Evolutionary conservation across 441 rosid genomes (phyloP).

Genomic region (Mallotus japonicus): DNA sequence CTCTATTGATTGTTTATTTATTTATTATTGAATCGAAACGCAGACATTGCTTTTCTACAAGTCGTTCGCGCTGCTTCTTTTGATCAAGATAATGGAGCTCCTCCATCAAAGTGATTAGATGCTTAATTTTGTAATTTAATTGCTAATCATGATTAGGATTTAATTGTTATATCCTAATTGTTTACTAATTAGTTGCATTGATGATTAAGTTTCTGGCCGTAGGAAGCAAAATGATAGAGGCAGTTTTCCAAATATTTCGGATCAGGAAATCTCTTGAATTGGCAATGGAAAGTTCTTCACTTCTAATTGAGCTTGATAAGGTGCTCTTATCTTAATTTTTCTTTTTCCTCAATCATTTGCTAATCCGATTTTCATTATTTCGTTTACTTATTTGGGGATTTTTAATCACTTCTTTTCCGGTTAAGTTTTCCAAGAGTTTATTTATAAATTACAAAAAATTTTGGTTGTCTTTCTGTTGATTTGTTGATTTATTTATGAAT

Average conservation of each 20-base stretch:
- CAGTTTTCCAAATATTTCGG: constrained; percentile 63
- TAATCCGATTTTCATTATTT: background rate
- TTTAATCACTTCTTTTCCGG: background rate
- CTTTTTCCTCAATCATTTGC: background rate
- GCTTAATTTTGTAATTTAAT: background rate
- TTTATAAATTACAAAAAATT: too few species aligned
- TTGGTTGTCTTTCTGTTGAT: too few species aligned
- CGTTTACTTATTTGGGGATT: background rate
- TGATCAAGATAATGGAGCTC: constrained; percentile 39
- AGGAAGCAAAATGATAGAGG: constrained; percentile 70
- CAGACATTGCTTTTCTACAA: constrained; percentile 32
- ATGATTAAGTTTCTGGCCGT: background rate
- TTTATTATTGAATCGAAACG: too few species aligned
- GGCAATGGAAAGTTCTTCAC: constrained; percentile 64
- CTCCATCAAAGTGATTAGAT: constrained; percentile 44
- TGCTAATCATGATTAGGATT: background rate
- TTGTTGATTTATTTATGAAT: too few species aligned
- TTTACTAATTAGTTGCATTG: background rate
- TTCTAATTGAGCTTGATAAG: constrained; percentile 63
- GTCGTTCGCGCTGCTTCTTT: constrained; percentile 71
- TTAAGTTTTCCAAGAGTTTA: constrained; percentile 61
- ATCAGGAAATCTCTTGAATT: constrained; percentile 60
- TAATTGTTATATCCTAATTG: background rate
- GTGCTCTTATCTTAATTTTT: constrained; percentile 29
- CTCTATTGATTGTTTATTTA: too few species aligned